Evolutionary conservation across 83 land plant genomes (phyloP), one percentile per base, ranked within the genome.

Genomic region (Diphasiastrum complanatum): DNA sequence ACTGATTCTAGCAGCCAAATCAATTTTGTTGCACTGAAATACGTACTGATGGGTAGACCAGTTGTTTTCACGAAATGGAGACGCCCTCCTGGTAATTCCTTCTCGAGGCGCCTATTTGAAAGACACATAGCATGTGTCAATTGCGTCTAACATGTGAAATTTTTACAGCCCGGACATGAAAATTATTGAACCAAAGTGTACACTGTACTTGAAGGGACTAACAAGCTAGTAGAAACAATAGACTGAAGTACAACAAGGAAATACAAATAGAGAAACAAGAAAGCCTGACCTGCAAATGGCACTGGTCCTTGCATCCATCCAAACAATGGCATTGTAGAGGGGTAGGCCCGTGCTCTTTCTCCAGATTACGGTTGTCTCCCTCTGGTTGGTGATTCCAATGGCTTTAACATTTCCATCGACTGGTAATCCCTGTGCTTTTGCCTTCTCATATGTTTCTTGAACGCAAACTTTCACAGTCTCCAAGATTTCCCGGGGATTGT

Each of bases 1-100:
- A 95, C 89, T 34, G 79, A 77, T 64, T 95, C 97, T 74, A 95
- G 49, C 45, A 95, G 49, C 99, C 99, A 95, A 0, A 95, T 53
- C 47, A 95, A 65, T 70, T 95, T 95, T 41, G 77, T 14, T 0
- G 99, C 99, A 71, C 99, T 95, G 77, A 95, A 95, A 63, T 95
- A 95, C n/a, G 99, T 91, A 68, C 92, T 87, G 31, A 95, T 82
- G 20, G 96, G 99, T 67, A 95, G 71, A 20, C 99, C 99, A 70
- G 83, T 78, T 4, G 78, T 74, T 19, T 79, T 79, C 16, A 79
- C 90, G 70, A 95, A 89, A 60, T 89, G 99, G n/a, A 70, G 81
- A 35, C 73, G 60, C n/a, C 97, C 97, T 6, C 92, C 93, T n/a
- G 78, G 38, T 5, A 86, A 74, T 33, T 86, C 79, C 35, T 83